phyloP scores from a whole-genome alignment of 148 eudicot species.

The Camellia lanceoleosa region DNA sequence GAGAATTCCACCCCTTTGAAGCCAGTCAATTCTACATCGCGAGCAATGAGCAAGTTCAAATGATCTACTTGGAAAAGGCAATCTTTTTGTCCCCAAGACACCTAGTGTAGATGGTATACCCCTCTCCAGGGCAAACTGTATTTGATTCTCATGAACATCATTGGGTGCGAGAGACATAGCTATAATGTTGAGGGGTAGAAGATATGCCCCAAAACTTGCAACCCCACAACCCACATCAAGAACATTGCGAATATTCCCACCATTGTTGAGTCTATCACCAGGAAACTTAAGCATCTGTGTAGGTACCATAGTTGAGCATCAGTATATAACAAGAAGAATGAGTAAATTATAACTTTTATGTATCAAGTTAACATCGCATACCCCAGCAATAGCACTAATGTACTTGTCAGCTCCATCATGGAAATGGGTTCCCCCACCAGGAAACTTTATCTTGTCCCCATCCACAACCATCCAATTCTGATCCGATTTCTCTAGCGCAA shows the following conservation, averaged over 20 bases:
- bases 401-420: constrained; percentile 73
- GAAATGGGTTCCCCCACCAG: constrained; percentile 88
- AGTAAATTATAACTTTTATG: neutral
- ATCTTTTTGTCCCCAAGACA: constrained; percentile 68
- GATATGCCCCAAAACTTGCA: constrained; percentile 86
- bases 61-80: constrained; percentile 77
- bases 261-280: constrained; percentile 49
- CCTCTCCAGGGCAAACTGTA: constrained; percentile 78
- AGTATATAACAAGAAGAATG: neutral
- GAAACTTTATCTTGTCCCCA: constrained; percentile 67
- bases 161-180: constrained; percentile 83
- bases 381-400: constrained; percentile 63
- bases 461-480: constrained; percentile 81
- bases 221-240: constrained; percentile 87
- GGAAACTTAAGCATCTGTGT: constrained; percentile 71
- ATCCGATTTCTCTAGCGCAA: constrained; percentile 70
- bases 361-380: constrained; percentile 14
- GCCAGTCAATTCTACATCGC: constrained; percentile 84
- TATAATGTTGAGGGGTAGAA: constrained; percentile 52
- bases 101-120: constrained; percentile 75
- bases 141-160: constrained; percentile 79
- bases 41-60: constrained; percentile 84
- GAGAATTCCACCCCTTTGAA: constrained; percentile 69
- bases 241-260: constrained; percentile 58
- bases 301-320: neutral